These are phyloP conservation scores for Atractiella rhizophila DNA, from an alignment of 768 basidiomycete genomes.

Conservation along the genomic window DNA sequence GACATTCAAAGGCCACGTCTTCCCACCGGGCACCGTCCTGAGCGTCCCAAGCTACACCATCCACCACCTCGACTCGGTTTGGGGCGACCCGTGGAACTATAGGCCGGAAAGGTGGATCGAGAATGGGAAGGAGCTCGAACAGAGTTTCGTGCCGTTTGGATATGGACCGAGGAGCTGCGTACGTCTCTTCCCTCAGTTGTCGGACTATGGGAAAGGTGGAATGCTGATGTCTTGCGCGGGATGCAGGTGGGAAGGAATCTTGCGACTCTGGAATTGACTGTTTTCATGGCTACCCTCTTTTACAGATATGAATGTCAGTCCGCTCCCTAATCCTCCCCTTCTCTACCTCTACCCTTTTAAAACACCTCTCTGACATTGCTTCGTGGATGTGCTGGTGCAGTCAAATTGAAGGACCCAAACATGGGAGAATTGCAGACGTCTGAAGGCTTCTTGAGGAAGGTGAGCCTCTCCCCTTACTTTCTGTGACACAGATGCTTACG, in stretches of 20 bases:
- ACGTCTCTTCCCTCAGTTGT: background rate
- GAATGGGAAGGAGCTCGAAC: conserved; percentile 26
- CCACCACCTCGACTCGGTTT: conserved; percentile 41
- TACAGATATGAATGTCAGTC: conserved; percentile 38
- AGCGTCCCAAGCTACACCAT: conserved; percentile 61
- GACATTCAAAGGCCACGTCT: too few species aligned
- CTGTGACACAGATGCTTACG: too few species aligned
- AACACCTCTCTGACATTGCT: conserved; percentile 13
- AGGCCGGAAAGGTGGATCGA: conserved; percentile 64
- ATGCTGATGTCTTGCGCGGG: background rate
- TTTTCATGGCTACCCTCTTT: conserved; percentile 58
- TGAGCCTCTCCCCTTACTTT: too few species aligned
- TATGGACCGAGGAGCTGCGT: conserved; percentile 59
- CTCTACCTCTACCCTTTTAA: conserved; percentile 3
- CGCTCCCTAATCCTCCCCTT: conserved; percentile 23
- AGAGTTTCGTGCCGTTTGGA: conserved; percentile 62
- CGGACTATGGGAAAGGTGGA: background rate
- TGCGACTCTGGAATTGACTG: conserved; percentile 48
- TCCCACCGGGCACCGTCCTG: too few species aligned
- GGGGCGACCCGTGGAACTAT: conserved; percentile 58
- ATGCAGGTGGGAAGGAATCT: too few species aligned
- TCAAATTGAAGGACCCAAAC: conserved; percentile 9
- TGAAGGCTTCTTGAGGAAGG: conserved; percentile 73
- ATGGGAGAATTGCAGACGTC: conserved; percentile 36
- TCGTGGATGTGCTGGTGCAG: conserved; percentile 4